Conservation (phyloP, 1,284 basidiomycete species). For the Heterobasidion occidentale region DNA sequence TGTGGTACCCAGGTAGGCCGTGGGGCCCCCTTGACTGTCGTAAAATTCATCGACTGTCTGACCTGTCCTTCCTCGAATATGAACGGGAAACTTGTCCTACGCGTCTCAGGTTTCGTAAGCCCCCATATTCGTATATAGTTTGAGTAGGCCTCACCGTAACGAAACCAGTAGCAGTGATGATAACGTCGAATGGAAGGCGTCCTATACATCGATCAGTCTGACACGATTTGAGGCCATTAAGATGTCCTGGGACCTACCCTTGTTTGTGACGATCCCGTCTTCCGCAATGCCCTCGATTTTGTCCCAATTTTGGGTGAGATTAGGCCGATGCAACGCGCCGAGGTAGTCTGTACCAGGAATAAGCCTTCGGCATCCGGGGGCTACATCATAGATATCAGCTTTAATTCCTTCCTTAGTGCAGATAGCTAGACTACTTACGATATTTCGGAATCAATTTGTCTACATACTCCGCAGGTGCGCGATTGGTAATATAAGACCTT, state of each 20-base stretch:
- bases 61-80: slow-evolving; percentile 20
- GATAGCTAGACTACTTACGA: slow-evolving; percentile 19
- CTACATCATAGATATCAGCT: slow-evolving; percentile 10
- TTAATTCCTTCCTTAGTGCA: background rate
- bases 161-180: slow-evolving; percentile 27
- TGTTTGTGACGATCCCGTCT: slow-evolving; percentile 27
- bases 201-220: slow-evolving; percentile 10
- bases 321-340: slow-evolving; percentile 29
- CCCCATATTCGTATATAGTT: background rate
- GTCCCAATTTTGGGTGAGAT: slow-evolving; percentile 32
- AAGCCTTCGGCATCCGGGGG: slow-evolving; percentile 30
- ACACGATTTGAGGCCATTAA: background rate
- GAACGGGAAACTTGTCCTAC: slow-evolving; percentile 20
- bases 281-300: slow-evolving; percentile 28
- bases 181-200: slow-evolving; percentile 21
- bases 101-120: background rate
- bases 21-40: slow-evolving; percentile 25
- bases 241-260: slow-evolving; percentile 15
- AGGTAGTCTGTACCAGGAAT: slow-evolving; percentile 31
- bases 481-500: slow-evolving; percentile 25
- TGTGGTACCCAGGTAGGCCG: slow-evolving; percentile 25
- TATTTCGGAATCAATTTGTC: slow-evolving; percentile 33
- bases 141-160: slow-evolving; percentile 6
- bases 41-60: slow-evolving; percentile 24
- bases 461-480: slow-evolving; percentile 32